phyloP scores from a whole-genome alignment of 768 basidiomycete genomes.

The Pholiota microspora region DNA sequence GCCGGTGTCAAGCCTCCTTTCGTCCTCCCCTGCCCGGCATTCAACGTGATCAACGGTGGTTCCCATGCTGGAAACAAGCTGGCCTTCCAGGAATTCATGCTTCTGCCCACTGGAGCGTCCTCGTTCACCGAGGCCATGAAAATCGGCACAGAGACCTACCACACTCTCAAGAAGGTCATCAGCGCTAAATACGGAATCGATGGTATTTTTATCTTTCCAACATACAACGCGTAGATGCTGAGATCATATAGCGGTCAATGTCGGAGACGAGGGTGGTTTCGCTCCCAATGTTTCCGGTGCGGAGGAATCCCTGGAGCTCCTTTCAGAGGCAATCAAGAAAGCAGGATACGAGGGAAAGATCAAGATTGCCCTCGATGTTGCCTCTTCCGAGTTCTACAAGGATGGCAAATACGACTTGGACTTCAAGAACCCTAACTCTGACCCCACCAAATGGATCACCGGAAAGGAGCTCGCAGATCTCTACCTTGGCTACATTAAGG shows the following conservation, averaged over 20 bases:
- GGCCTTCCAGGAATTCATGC: conserved; percentile 99
- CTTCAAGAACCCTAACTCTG: conserved; percentile 99
- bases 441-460: conserved; percentile 93
- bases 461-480: conserved; percentile 91
- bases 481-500: conserved; percentile 82
- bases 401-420: conserved; percentile 99
- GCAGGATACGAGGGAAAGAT: conserved; percentile 99
- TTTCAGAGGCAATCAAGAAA: conserved; percentile 94
- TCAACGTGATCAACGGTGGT: conserved; percentile 99
- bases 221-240: conserved; percentile 6
- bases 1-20: conserved; percentile 94
- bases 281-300: conserved; percentile 97
- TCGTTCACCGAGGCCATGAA: conserved; percentile 97
- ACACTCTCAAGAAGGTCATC: conserved; percentile 99
- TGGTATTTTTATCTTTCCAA: conserved; percentile 45
- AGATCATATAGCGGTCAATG: conserved; percentile 78
- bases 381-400: conserved; percentile 99
- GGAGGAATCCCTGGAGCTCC: conserved; percentile 95
- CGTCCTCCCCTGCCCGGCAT: conserved; percentile 87
- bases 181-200: conserved; percentile 99
- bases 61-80: conserved; percentile 99
- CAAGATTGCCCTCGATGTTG: conserved; percentile 97
- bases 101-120: conserved; percentile 90
- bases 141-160: conserved; percentile 97
- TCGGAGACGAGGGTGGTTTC: conserved; percentile 99